Evolutionary conservation across 1,139 yeast genomes (phyloP).

Genomic region (Zygotorulaspora mrakii): DNA sequence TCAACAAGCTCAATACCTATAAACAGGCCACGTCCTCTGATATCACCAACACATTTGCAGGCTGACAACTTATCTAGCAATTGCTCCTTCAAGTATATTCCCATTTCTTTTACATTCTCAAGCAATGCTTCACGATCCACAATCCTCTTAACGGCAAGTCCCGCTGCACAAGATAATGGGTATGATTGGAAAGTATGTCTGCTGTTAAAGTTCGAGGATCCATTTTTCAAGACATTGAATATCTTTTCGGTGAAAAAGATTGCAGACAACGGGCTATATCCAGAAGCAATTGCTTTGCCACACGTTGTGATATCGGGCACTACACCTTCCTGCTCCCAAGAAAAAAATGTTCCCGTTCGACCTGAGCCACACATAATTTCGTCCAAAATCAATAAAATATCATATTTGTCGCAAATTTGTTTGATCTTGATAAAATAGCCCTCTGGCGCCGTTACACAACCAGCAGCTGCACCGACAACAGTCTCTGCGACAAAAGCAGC

Average conservation of each 20-base stretch:
- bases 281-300: conserved; percentile 56
- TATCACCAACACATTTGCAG: conserved; percentile 40
- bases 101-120: conserved; percentile 27
- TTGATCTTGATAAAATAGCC: conserved; percentile 46
- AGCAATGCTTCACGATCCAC: conserved; percentile 23
- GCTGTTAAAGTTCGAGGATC: conserved; percentile 44
- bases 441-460: conserved; percentile 39
- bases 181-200: conserved; percentile 54
- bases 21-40: conserved; percentile 47
- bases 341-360: conserved; percentile 25
- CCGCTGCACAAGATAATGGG: conserved; percentile 52
- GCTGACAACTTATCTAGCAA: conserved; percentile 32
- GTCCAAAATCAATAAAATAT: conserved; percentile 46
- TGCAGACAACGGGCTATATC: conserved; percentile 54
- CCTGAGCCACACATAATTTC: conserved; percentile 55
- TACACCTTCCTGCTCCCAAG: not conserved
- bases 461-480: conserved; percentile 41
- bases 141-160: conserved; percentile 31
- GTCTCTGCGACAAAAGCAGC: conserved; percentile 42
- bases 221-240: conserved; percentile 41
- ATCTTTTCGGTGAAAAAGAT: conserved; percentile 47
- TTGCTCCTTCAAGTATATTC: conserved; percentile 41
- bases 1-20: conserved; percentile 47
- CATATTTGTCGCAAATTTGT: conserved; percentile 46
- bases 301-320: conserved; percentile 50